Conservation (phyloP, 257 asterid species). For the Solanum lycopersicoides region DNA sequence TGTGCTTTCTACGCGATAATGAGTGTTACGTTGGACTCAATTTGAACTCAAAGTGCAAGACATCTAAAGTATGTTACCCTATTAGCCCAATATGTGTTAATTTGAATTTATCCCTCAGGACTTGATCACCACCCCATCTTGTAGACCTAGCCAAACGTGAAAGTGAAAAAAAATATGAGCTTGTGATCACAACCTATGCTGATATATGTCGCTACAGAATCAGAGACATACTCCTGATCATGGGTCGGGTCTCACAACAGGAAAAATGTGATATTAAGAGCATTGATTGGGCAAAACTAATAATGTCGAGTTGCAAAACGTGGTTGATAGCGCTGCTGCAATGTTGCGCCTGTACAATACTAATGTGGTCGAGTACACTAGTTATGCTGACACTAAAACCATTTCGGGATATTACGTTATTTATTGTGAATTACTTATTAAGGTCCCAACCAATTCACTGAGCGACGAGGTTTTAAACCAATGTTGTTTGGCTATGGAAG, state of each 20-base stretch:
- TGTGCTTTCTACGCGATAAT: not conserved
- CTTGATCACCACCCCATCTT: constrained; percentile 21
- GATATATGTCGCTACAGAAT: constrained; percentile 48
- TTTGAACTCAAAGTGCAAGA: constrained; percentile 47
- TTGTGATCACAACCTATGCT: constrained; percentile 10
- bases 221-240: constrained; percentile 3
- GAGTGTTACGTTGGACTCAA: constrained; percentile 77
- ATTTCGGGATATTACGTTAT: constrained; percentile 33
- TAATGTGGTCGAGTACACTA: constrained; percentile 25
- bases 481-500: constrained; percentile 57
- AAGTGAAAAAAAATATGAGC: constrained; percentile 57
- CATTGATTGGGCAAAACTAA: no score
- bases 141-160: constrained; percentile 57
- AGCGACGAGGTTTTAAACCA: not conserved
- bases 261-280: no score
- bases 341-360: no score
- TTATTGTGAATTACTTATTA: no score
- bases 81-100: constrained; percentile 85
- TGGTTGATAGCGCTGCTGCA: no score
- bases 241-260: constrained; percentile 31
- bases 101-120: constrained; percentile 65
- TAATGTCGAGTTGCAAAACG: no score
- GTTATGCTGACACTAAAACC: constrained; percentile 40
- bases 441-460: not conserved
- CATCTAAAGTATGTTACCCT: constrained; percentile 52